Evolutionary conservation across 306 rosid species (phyloP), one percentile per base, ranked within the genome.

Genomic region (Herpetospermum pedunculosum): DNA sequence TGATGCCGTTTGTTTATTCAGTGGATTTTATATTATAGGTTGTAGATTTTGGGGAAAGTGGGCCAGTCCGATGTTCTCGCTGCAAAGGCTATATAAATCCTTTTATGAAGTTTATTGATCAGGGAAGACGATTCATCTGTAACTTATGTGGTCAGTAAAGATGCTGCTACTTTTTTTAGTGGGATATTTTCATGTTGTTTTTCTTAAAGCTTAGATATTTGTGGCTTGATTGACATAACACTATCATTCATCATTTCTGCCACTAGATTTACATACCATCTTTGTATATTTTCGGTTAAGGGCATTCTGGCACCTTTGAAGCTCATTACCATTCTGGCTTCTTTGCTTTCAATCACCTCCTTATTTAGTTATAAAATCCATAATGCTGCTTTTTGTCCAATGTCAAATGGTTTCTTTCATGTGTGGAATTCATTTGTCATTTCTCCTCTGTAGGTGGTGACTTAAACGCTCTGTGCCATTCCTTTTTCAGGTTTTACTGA

Each of bases 1-100:
- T 69, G 46, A 30, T 5, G 44, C 25, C 12, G 3, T n/a, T 19
- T 34, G 10, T 9, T 65, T 41, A 14, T 57, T 12, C 65, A 63
- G 71, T 47, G 79, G 46, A 53, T 32, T 64, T 29, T 73, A 34
- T 75, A 63, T 69, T 73, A 30, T 83, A 91, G 99, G 92, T 94
- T 87, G 97, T 91, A 72, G 99, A 94, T 81, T 94, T 94, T 87
- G 99, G 97, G 84, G 99, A 94, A 80, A 77, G 92, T 64, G 99
- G 99, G 79, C 99, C 99, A 67, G 95, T 94, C 54, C 95, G 99
- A 76, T 94, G 97, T 85, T 89, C 96, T 69, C 96, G 97, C 52
- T 94, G 99, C 93, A 94, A 91, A 84, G 96, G 92, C 76, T 94
- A 94, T 80, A 83, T 94, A 73, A 94, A 94, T 83, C 96, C 99